Conservation (phyloP, 176 grass and related monocot species). For the Lolium multiflorum region DNA sequence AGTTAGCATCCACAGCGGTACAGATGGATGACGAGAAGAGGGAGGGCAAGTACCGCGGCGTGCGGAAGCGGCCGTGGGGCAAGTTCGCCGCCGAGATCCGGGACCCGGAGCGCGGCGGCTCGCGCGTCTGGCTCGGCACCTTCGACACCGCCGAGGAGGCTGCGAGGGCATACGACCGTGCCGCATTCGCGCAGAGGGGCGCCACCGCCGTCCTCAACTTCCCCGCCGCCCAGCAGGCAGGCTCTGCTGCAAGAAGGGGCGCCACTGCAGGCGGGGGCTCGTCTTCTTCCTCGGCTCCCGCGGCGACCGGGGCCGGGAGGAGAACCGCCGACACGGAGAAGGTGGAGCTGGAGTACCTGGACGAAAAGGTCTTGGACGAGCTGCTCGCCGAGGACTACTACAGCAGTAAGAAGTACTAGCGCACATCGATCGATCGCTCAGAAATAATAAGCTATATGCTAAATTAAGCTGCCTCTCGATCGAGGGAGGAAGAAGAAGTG, state of each 20-base stretch:
- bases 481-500: neutral
- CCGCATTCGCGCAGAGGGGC: conserved; percentile 71
- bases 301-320: conserved; percentile 35
- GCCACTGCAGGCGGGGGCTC: conserved; percentile 12
- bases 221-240: conserved; percentile 26
- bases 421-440: neutral
- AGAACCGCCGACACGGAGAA: conserved; percentile 28
- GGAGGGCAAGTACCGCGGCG: conserved; percentile 76
- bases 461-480: neutral
- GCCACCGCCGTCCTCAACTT: conserved; percentile 81
- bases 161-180: conserved; percentile 77
- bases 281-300: conserved; percentile 37
- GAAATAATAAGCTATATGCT: neutral
- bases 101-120: conserved; percentile 65
- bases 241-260: conserved; percentile 9
- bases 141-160: conserved; percentile 86
- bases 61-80: conserved; percentile 79
- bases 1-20: no score
- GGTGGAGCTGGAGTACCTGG: conserved; percentile 76
- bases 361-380: conserved; percentile 69
- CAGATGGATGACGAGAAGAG: conserved; percentile 60
- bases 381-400: conserved; percentile 52
- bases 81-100: conserved; percentile 86
- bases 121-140: conserved; percentile 81
- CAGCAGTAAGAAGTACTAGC: conserved; percentile 23